These are phyloP conservation scores for Fusarium clavum DNA, from an alignment of 2,329 filamentous ascomycete genomes.

Conservation along the genomic window DNA sequence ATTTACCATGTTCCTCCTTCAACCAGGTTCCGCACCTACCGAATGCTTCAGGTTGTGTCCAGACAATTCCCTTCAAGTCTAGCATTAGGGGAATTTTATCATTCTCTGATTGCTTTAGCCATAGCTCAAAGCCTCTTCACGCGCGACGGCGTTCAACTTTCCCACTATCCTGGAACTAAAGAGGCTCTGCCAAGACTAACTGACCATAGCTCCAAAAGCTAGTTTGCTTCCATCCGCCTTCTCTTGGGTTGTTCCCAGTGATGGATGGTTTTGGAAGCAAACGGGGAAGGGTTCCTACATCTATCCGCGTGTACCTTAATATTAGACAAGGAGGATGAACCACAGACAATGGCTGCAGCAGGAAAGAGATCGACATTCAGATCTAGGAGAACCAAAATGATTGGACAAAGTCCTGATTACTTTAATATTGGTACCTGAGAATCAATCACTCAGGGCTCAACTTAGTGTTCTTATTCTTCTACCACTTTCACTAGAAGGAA, in stretches of 20 bases:
- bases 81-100: background rate
- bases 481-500: conserved; percentile 3
- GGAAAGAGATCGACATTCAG: conserved; percentile 32
- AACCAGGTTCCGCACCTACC: background rate
- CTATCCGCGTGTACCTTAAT: background rate
- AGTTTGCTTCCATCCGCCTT: conserved; percentile 9
- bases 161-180: background rate
- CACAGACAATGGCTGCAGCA: background rate
- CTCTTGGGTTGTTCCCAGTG: background rate
- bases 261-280: background rate
- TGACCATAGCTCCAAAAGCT: conserved; percentile 6
- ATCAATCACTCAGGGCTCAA: background rate
- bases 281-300: background rate
- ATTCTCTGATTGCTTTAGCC: background rate
- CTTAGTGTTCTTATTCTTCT: background rate
- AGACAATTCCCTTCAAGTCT: background rate
- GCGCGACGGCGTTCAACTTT: conserved; percentile 4
- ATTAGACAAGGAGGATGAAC: conserved; percentile 10
- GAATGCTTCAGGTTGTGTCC: conserved; percentile 27
- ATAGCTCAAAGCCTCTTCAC: background rate
- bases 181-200: background rate
- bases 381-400: conserved; percentile 30
- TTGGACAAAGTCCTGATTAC: conserved; percentile 20
- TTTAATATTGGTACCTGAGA: conserved; percentile 11
- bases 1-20: background rate